A percentile compares a stretch with the other conserved stretches of the same genome.
Conservation (phyloP, 768 basidiomycete species). For the Auricularia auricula-judae region DNA sequence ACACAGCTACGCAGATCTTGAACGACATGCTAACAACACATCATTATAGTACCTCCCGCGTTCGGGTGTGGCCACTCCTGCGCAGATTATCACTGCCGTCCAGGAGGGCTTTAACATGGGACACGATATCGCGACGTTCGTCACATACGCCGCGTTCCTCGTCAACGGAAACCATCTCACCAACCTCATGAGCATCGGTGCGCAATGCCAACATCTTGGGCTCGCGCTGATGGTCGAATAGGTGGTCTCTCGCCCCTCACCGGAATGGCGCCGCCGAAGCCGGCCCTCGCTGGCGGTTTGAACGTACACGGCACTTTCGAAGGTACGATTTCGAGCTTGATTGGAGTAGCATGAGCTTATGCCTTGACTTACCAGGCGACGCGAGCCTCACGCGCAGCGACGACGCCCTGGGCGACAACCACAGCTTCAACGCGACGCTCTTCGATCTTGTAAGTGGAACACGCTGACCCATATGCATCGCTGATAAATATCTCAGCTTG, state of each 20-base stretch:
- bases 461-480: background rate
- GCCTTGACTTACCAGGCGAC: background rate
- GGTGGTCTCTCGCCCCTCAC: background rate
- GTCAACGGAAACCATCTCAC: slow-evolving; percentile 7
- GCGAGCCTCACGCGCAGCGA: slow-evolving; percentile 5
- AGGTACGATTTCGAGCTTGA: background rate
- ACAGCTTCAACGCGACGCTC: slow-evolving; percentile 4
- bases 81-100: slow-evolving; percentile 5
- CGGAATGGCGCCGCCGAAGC: background rate
- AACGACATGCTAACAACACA: background rate
- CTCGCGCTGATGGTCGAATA: background rate
- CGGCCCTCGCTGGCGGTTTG: slow-evolving; percentile 4
- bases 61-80: slow-evolving; percentile 4
- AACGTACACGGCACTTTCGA: slow-evolving; percentile 5
- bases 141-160: slow-evolving; percentile 3
- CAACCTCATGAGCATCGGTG: slow-evolving; percentile 5
- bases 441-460: slow-evolving; percentile 2
- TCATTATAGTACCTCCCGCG: slow-evolving; percentile 2
- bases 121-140: background rate
- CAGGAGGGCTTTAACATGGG: slow-evolving; percentile 7
- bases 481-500: background rate
- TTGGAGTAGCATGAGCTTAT: background rate
- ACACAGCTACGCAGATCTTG: too few species aligned
- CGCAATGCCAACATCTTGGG: background rate
- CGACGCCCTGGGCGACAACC: slow-evolving; percentile 6